Base-by-base conservation (phyloP, 1,284 basidiomycete species). In the Cryptococcus maquisensis region DNA sequence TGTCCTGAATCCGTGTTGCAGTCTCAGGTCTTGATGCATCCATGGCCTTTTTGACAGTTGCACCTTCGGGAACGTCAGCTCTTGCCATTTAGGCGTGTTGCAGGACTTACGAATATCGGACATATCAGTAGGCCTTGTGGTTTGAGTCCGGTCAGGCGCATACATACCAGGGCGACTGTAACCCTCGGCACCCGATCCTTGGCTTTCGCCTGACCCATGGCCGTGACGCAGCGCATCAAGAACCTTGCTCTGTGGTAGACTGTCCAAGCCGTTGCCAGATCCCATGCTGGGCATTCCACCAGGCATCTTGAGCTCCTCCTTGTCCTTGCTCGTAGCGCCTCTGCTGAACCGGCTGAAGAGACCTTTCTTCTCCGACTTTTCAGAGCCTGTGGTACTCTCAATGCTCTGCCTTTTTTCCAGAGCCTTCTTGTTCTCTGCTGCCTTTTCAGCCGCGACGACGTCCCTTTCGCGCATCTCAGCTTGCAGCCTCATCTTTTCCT, bases 11-110 rank as follows among this genome's bases (percentile, higher is more conserved):
- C 18, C 69, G 69, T 46, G 82, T 81, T 3, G 80, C 80, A 36
- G 80, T 82, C 71, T 91, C 88, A 5, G 84, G 82, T 47, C 83
- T 81, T 37, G 71, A 91, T 0, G 87, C 88, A 52, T 80, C 83
- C 59, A 94, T 83, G 2, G 90, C 90, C 75, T 85, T 83, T 41
- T 86, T 81, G 1, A 78, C 76, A 13, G 75, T 77, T 12, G 65
- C 57, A 8, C 59, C 64, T 67, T 35, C 26, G 36, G 6, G 12
- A 13, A 32, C 16, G 23, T 44, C 16, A 16, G 15, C 37, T 16
- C 9, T 48, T 16, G 24, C 32, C 20, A 35, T 15, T 35, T 32
- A n/a, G n/a, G n/a, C n/a, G 12, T 4, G 18, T 45, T 45, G 10
- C n/a, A 32, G 7, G 24, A n/a, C 36, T 39, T 39, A 55, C 69